These are phyloP conservation scores for Paulownia fortunei DNA, from an alignment of 257 asterid genomes.

Conservation along the genomic window DNA sequence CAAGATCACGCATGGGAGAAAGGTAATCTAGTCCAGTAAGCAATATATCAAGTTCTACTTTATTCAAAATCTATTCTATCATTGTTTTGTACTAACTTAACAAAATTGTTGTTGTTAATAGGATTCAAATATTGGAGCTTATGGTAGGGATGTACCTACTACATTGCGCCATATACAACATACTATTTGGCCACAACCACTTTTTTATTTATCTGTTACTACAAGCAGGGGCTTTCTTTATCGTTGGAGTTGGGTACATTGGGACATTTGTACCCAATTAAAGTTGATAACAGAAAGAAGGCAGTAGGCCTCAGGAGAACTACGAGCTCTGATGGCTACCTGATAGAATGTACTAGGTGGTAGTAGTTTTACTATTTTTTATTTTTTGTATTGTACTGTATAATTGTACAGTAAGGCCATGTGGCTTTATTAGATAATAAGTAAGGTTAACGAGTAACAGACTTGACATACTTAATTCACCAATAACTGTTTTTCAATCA, in stretches of 20 bases:
- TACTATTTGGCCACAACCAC: too few species aligned
- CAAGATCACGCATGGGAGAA: conserved; percentile 61
- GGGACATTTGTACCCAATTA: too few species aligned
- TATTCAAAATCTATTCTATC: neutral
- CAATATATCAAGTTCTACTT: neutral
- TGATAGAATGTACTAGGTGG: conserved; percentile 25
- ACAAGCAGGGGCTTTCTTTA: too few species aligned
- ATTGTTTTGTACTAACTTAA: conserved; percentile 31
- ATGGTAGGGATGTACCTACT: too few species aligned
- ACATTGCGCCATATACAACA: too few species aligned
- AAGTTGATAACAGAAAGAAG: conserved; percentile 8
- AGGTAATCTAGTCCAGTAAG: conserved; percentile 47
- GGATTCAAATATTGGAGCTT: too few species aligned
- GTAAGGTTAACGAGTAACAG: conserved; percentile 1
- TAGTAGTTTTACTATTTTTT: conserved; percentile 13
- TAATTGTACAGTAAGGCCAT: conserved; percentile 5
- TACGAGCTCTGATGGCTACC: conserved; percentile 2
- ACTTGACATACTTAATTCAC: conserved; percentile 8
- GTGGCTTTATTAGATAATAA: conserved; percentile 19
- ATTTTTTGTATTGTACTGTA: conserved; percentile 16
- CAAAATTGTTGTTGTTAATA: conserved; percentile 26
- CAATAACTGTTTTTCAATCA: conserved; percentile 8
- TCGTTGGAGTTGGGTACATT: too few species aligned
- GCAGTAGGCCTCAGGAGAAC: conserved; percentile 8
- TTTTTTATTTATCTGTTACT: too few species aligned